These are phyloP conservation scores for Amanita rimosa DNA, from an alignment of 768 basidiomycete genomes.

Conservation along the genomic window DNA sequence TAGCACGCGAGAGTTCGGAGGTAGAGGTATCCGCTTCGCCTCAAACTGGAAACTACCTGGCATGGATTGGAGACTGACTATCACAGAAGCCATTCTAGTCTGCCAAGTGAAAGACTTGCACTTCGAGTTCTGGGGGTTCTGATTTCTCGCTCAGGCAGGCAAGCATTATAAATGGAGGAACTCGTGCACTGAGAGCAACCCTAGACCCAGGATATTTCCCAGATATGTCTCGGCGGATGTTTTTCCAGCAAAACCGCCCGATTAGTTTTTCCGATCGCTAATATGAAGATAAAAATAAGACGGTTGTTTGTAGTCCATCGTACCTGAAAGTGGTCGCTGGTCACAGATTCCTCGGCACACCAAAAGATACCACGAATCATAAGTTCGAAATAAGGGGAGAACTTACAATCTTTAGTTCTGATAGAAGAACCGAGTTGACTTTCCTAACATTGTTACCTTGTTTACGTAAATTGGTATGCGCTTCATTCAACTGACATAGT, in stretches of 20 bases:
- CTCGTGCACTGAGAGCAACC: slow-evolving; percentile 2
- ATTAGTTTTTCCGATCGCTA: background rate
- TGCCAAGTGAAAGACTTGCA: background rate
- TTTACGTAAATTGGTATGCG: too few species aligned
- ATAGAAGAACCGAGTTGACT: too few species aligned
- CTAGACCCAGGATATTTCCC: slow-evolving; percentile 2
- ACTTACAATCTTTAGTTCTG: background rate
- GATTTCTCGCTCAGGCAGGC: background rate
- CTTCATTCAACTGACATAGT: too few species aligned
- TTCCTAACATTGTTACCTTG: too few species aligned
- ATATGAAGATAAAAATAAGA: background rate
- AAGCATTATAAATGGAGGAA: background rate
- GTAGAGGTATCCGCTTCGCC: slow-evolving; percentile 15
- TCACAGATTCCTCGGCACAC: background rate
- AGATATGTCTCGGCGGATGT: background rate
- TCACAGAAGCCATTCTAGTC: background rate
- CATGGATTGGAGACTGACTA: slow-evolving; percentile 1
- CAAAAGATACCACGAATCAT: too few species aligned
- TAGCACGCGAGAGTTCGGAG: slow-evolving; percentile 16
- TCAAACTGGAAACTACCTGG: slow-evolving; percentile 5
- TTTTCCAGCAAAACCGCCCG: too few species aligned
- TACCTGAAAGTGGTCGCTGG: background rate
- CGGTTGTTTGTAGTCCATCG: background rate
- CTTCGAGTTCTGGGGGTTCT: background rate
- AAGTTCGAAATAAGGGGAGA: background rate